phyloP scores from a whole-genome alignment of 1,284 basidiomycete species.

The Fomitopsis palustris region DNA sequence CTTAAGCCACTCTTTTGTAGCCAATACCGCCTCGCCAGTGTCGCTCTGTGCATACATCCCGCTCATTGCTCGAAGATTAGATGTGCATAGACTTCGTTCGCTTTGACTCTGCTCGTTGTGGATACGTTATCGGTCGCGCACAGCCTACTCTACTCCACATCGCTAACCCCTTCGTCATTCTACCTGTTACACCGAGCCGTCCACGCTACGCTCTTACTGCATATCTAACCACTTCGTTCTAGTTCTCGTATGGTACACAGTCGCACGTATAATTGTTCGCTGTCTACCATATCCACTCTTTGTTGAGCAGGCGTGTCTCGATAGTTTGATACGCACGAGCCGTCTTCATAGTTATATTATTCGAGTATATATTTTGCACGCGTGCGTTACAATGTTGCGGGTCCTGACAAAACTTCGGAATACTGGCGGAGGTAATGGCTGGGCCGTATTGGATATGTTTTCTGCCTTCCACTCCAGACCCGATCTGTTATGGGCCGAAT shows the following conservation, averaged over 20 bases:
- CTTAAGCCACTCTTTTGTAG: not conserved
- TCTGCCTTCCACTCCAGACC: no score
- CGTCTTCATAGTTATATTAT: not conserved
- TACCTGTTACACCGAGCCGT: not conserved
- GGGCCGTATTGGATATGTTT: no score
- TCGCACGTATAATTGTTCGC: conserved; percentile 1
- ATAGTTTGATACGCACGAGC: not conserved
- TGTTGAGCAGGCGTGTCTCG: not conserved
- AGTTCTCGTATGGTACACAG: conserved; percentile 1
- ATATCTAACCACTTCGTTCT: conserved; percentile 3
- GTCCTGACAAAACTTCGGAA: not conserved
- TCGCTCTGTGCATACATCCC: not conserved
- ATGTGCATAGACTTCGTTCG: conserved; percentile 3
- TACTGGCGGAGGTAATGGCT: not conserved
- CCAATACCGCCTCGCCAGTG: not conserved
- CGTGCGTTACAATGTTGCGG: not conserved
- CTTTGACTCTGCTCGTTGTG: not conserved
- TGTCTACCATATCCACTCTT: not conserved
- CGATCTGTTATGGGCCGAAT: not conserved
- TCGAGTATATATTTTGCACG: not conserved
- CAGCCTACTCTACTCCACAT: not conserved
- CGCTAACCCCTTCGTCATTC: not conserved
- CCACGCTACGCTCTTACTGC: not conserved
- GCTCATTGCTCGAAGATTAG: not conserved
- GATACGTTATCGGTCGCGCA: not conserved